Percentiles rank a stretch among this genome's conserved stretches.
phyloP scores from a whole-genome alignment of 2,329 filamentous ascomycete species.

The Cylindrodendrum hubeiense region DNA sequence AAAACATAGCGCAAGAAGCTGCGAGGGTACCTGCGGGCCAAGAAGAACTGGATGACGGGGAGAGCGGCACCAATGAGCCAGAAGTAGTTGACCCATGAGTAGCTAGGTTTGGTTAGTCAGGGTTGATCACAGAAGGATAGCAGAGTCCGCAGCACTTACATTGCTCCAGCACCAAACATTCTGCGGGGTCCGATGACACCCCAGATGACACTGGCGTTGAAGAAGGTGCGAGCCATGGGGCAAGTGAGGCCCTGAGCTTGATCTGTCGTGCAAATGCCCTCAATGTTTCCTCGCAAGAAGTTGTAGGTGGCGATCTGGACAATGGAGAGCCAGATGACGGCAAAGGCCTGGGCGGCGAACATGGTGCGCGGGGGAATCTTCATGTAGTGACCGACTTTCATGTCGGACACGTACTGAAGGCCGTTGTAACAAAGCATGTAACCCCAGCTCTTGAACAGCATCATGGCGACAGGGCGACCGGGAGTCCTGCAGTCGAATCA shows the following conservation, averaged over 20 bases:
- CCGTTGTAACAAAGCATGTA: constrained; percentile 77
- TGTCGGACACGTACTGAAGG: constrained; percentile 73
- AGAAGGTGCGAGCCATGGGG: constrained; percentile 68
- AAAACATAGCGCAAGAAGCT: constrained; percentile 74
- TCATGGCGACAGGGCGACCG: constrained; percentile 77
- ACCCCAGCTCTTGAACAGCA: constrained; percentile 83
- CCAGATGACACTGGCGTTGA: constrained; percentile 79
- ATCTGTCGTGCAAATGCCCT: constrained; percentile 66
- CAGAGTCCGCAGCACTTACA: constrained; percentile 43
- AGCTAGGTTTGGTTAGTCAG: constrained; percentile 46
- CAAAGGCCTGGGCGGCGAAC: constrained; percentile 71
- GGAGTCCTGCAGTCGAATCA: constrained; percentile 60
- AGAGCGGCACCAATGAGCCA: constrained; percentile 76
- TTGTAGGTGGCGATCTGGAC: constrained; percentile 62
- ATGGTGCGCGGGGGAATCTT: constrained; percentile 70
- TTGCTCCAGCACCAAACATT: constrained; percentile 73
- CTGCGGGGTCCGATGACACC: constrained; percentile 77
- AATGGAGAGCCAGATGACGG: constrained; percentile 71
- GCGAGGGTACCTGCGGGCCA: constrained; percentile 72
- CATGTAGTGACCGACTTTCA: constrained; percentile 79
- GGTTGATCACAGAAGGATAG: neutral
- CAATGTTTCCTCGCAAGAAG: constrained; percentile 17
- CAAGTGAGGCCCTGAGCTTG: constrained; percentile 72
- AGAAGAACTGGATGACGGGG: constrained; percentile 71
- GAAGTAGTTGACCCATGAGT: constrained; percentile 75